Percentiles rank a stretch among this genome's conserved stretches.
These are phyloP conservation scores for Daldinia sp. DNA, from an alignment of 2,329 filamentous ascomycete genomes.

Conservation along the genomic window DNA sequence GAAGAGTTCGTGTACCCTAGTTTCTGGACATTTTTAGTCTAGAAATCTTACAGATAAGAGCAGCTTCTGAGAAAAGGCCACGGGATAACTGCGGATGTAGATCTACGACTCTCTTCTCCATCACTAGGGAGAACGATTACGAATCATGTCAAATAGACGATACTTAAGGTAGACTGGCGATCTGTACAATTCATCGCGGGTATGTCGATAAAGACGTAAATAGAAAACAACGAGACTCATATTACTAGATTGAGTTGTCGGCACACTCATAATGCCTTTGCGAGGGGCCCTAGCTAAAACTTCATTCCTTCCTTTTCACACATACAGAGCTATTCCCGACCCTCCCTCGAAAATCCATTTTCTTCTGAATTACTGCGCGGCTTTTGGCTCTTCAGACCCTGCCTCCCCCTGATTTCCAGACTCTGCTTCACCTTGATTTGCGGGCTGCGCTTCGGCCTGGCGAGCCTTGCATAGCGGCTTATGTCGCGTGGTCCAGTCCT, in stretches of 20 bases:
- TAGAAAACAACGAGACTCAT: constrained; percentile 7
- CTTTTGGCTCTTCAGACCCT: too few species aligned
- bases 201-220: background rate
- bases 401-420: too few species aligned
- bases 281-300: background rate
- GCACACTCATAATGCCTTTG: background rate
- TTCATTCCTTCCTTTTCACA: background rate
- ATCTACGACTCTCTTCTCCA: constrained; percentile 3
- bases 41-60: constrained; percentile 29
- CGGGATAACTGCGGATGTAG: background rate
- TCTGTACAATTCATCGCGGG: background rate
- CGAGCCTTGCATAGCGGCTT: constrained; percentile 35
- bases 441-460: background rate
- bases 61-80: background rate
- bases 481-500: constrained; percentile 39
- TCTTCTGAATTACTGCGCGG: too few species aligned
- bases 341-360: background rate
- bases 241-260: background rate
- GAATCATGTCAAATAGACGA: background rate
- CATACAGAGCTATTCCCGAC: background rate
- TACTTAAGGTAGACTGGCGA: background rate
- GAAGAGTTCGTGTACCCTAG: constrained; percentile 99
- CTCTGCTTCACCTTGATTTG: background rate
- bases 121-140: background rate
- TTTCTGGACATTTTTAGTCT: constrained; percentile 97